phyloP scores from a whole-genome alignment of 805 yeast genomes.

The Teunomyces kruisii region DNA sequence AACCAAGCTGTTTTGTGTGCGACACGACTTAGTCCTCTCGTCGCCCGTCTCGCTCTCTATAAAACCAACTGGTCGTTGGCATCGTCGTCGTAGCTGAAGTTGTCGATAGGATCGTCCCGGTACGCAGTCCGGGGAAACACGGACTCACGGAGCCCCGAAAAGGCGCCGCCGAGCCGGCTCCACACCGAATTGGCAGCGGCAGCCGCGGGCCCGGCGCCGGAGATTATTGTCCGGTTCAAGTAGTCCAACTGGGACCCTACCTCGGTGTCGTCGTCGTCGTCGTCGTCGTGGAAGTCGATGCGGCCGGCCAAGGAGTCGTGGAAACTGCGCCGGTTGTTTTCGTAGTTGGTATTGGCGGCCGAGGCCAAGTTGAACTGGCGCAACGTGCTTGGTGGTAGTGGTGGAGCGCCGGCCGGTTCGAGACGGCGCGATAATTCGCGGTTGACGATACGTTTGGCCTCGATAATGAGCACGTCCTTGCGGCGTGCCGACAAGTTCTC shows the following conservation, averaged over 20 bases:
- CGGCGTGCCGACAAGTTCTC: constrained; percentile 24
- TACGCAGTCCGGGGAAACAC: constrained; percentile 15
- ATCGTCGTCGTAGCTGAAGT: constrained; percentile 34
- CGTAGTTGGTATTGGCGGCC: constrained; percentile 30
- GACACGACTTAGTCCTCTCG: no score
- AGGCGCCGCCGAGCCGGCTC: constrained; percentile 26
- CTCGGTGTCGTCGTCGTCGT: constrained; percentile 10
- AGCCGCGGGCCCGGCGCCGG: constrained; percentile 2
- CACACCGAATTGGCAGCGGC: constrained; percentile 19
- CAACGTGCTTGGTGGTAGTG: no score
- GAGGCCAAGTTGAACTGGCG: constrained; percentile 27
- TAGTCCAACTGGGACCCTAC: constrained; percentile 6
- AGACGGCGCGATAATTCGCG: constrained; percentile 32
- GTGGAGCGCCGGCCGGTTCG: constrained; percentile 14
- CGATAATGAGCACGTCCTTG: constrained; percentile 38
- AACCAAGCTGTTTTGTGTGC: no score
- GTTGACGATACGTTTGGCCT: constrained; percentile 40
- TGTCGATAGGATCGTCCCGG: constrained; percentile 31
- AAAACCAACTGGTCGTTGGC: constrained; percentile 33
- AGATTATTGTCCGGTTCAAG: constrained; percentile 1
- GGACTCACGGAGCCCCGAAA: constrained; percentile 19
- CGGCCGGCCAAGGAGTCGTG: constrained; percentile 20
- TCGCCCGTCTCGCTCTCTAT: no score
- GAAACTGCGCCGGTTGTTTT: constrained; percentile 25
- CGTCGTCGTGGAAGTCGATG: constrained; percentile 19